These are phyloP conservation scores for Boletales sp. DNA, from an alignment of 768 basidiomycete species.

Conservation along the genomic window DNA sequence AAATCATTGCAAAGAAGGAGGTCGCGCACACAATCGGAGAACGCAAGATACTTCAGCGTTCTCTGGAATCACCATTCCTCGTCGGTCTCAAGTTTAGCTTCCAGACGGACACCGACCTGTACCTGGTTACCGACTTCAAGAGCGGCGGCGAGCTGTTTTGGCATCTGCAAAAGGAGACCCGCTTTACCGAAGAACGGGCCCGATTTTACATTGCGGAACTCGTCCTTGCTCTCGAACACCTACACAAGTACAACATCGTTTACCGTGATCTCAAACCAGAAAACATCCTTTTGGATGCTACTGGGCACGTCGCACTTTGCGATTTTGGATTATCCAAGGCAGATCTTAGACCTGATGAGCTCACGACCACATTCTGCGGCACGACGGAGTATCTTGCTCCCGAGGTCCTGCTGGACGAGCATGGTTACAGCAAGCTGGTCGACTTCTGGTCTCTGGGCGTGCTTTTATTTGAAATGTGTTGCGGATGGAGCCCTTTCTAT, in stretches of 20 bases:
- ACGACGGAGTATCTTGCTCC: slow-evolving; percentile 99
- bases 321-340: slow-evolving; percentile 98
- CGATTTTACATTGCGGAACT: slow-evolving; percentile 97
- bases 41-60: slow-evolving; percentile 95
- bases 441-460: slow-evolving; percentile 99
- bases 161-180: slow-evolving; percentile 94
- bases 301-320: slow-evolving; percentile 96
- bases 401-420: slow-evolving; percentile 97
- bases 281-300: slow-evolving; percentile 97
- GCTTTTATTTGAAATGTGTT: slow-evolving; percentile 98
- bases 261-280: slow-evolving; percentile 97
- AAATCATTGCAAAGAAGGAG: slow-evolving; percentile 98
- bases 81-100: slow-evolving; percentile 98
- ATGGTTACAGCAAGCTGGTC: slow-evolving; percentile 97
- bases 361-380: slow-evolving; percentile 99
- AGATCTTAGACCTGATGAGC: slow-evolving; percentile 85
- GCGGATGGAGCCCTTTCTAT: slow-evolving; percentile 99
- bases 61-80: slow-evolving; percentile 91
- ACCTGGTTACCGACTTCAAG: slow-evolving; percentile 98
- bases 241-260: slow-evolving; percentile 97
- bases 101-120: slow-evolving; percentile 93
- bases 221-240: slow-evolving; percentile 89
- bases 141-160: slow-evolving; percentile 97
- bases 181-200: slow-evolving; percentile 91
- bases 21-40: slow-evolving; percentile 99